Base-by-base conservation (phyloP, 1,139 yeast species). In the Diutina sp. region DNA sequence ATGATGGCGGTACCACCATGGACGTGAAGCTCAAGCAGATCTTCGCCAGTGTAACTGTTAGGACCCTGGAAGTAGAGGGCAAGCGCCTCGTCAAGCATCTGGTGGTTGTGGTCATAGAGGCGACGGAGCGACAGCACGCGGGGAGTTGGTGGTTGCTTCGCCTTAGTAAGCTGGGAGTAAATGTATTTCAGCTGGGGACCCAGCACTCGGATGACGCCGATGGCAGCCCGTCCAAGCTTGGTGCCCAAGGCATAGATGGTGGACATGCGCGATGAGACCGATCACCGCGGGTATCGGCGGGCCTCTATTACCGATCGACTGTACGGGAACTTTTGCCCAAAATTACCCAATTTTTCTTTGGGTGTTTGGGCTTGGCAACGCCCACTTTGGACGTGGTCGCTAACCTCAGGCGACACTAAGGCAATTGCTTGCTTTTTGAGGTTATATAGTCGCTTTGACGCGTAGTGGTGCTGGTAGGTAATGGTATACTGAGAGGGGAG, bases 1-100 rank as follows among this genome's bases (percentile, higher is more conserved):
- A 89, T 80, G 1, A 93, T 90, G 0, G 98, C 97, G 12, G 80
- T 82, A 7, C 99, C 97, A 3, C 99, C 99, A 68, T 93, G 99
- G 1, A 89, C 69, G 66, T 93, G 98, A 21, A 93, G 68, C 64
- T 93, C 99, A 14, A 91, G 71, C 41, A 87, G 64, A 63, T 93
- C 97, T 68, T 93, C 98, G 0, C 99, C 99, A 0, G 98, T 93
- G 64, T 86, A 95, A 0, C 97, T 85, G n/a, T 75, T 73, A 0
- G 98, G 98, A 1, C 79, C 80, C 28, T 80, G 68, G 69, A 91
- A 90, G 63, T 72, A 86, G 1, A 90, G 64, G 0, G 87, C 76
- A 28, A 93, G 68, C 0, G 97, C 89, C 61, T 87, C 87, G 68
- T 93, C 99, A 4, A 93, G 70, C 1, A 89, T 62, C 1, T 66